phyloP scores from a whole-genome alignment of 75 land plant species.

The Selaginella moellendorffii region DNA sequence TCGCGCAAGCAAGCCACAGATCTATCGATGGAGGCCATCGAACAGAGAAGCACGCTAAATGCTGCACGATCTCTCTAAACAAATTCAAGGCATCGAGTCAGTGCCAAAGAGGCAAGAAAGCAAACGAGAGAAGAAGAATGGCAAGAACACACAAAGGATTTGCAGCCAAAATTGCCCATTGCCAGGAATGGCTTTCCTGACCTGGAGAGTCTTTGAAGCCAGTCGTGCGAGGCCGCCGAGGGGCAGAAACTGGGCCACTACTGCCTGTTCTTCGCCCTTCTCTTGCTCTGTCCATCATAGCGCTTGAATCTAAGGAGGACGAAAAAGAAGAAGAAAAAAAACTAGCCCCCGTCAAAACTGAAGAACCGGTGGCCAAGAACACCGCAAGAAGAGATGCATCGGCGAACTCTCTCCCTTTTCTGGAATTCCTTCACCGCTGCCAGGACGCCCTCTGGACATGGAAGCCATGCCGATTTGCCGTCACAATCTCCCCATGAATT shows the following conservation, averaged over 20 bases:
- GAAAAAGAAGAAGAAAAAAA: too few species aligned
- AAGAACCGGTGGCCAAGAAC: not conserved
- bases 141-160: not conserved
- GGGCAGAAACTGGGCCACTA: not conserved
- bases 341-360: not conserved
- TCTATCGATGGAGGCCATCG: not conserved
- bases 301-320: not conserved
- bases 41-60: too few species aligned
- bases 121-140: not conserved
- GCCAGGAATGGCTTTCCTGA: not conserved
- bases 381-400: not conserved
- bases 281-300: not conserved
- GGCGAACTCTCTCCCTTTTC: not conserved
- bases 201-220: constrained; percentile 10
- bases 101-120: not conserved
- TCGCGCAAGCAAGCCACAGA: not conserved
- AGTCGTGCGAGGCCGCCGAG: not conserved
- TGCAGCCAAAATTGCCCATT: not conserved
- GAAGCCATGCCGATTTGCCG: not conserved
- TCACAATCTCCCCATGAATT: not conserved
- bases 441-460: not conserved
- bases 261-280: not conserved
- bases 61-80: not conserved
- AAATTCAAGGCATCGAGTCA: constrained; percentile 4
- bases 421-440: not conserved